Evolutionary conservation across 2,329 filamentous ascomycete genomes (phyloP), one percentile per base, ranked within the genome.

Genomic region (Aspergillus novoparasiticus): DNA sequence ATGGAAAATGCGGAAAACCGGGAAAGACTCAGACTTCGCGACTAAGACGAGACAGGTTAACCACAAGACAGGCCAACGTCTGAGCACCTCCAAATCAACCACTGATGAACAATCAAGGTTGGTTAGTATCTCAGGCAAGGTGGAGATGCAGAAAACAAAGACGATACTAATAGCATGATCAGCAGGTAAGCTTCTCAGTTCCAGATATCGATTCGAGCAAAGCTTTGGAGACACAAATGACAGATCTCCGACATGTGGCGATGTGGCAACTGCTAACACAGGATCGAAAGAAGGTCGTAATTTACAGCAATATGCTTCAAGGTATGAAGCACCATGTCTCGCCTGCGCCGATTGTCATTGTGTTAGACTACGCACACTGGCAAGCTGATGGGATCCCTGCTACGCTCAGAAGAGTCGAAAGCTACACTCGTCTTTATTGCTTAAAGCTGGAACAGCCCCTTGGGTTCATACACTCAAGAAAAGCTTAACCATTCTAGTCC

Each of bases 1-100:
- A 64, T 66, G 41, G 64, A 45, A 41, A 39, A 64, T 45, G 53
- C 46, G 43, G 30, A 48, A 59, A 58, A 59, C 58, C 39, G 34
- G 30, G 48, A 59, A 59, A 59, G 60, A 48, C 28, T 14, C 23
- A 60, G 59, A 36, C 50, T 34, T 41, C 41, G 55, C 46, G 9
- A 63, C 70, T 72, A 72, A 57, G 59, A 71, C 69, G 36, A 67
- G 65, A 68, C 61, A 60, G 69, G 71, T 41, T 62, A 71, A 63
- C 57, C 60, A 56, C 36, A 56, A 53, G 66, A 66, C 64, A 65
- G 28, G 23, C 9, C 16, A 36, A 45, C 21, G 19, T 16, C 23
- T 28, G 4, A 28, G 46, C 14, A 50, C 45, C 5, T 48, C 6
- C 23, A 12, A 16, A 16, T 48, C 11, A 12, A 26, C 45, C 45